Percentiles rank a stretch among this genome's conserved stretches.
These are phyloP conservation scores for Chalaropsis thielavioides DNA, from an alignment of 2,329 filamentous ascomycete species.

Conservation along the genomic window DNA sequence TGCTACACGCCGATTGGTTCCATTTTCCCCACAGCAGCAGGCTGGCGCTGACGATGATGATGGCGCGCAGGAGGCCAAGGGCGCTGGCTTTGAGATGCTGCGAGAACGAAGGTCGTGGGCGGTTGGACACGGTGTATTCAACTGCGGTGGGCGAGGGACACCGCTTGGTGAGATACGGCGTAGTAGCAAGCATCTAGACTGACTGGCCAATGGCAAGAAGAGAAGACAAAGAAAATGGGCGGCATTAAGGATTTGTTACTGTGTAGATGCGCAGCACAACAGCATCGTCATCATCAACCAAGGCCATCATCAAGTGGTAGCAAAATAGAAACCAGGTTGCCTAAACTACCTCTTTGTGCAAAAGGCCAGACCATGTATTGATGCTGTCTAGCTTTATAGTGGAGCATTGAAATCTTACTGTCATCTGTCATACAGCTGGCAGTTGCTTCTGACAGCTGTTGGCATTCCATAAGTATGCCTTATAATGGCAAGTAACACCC, in stretches of 20 bases:
- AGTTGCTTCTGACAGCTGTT: background rate
- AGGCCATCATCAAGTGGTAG: background rate
- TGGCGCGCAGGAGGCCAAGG: slow-evolving; percentile 31
- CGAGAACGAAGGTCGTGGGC: slow-evolving; percentile 38
- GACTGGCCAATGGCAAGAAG: background rate
- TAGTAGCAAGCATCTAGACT: slow-evolving; percentile 45
- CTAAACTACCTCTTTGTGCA: background rate
- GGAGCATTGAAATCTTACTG: too few relatives aligned
- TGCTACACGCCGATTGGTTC: slow-evolving; percentile 22
- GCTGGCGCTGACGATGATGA: slow-evolving; percentile 30
- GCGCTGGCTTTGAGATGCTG: slow-evolving; percentile 33
- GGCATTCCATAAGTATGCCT: background rate
- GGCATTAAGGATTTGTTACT: background rate
- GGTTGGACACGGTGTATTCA: slow-evolving; percentile 81
- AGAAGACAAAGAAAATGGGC: background rate
- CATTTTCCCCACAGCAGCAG: slow-evolving; percentile 39
- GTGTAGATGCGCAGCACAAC: background rate
- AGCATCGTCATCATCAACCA: background rate
- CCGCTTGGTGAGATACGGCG: slow-evolving; percentile 45
- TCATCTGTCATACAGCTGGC: background rate
- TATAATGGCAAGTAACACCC: background rate
- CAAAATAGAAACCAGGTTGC: background rate
- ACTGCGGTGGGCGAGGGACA: slow-evolving; percentile 77
- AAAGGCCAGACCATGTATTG: background rate
- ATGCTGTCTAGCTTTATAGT: background rate